phyloP scores from a whole-genome alignment of 23 red algal genomes.

The Cyanidioschyzon merolae region DNA sequence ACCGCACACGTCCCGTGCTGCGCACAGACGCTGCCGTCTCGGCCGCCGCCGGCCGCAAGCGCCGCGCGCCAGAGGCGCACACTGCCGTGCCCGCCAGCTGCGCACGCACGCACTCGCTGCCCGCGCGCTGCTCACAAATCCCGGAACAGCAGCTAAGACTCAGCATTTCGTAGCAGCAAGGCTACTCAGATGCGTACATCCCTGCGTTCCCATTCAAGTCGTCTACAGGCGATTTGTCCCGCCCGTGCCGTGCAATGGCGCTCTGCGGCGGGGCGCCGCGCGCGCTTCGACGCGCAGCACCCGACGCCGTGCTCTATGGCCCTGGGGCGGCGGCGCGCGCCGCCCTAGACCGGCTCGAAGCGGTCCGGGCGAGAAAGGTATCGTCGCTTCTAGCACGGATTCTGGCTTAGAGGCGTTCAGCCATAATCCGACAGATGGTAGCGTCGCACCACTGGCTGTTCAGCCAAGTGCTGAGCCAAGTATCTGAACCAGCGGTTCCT shows the following conservation, averaged over 20 bases:
- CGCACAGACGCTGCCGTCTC: no score
- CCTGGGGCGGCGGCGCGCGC: constrained; percentile 13
- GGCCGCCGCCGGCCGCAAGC: no score
- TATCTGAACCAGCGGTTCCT: constrained; percentile 37
- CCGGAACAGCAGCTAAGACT: constrained; percentile 12
- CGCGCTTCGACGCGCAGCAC: constrained; percentile 5
- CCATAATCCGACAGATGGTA: constrained; percentile 40
- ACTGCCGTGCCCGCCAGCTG: no score
- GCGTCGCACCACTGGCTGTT: constrained; percentile 31
- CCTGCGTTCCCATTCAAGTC: constrained; percentile 19
- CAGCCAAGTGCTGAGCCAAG: constrained; percentile 24
- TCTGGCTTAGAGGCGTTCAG: constrained; percentile 44
- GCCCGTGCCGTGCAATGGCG: constrained; percentile 2
- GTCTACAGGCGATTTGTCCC: constrained; percentile 17
- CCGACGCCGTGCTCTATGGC: constrained; percentile 11
- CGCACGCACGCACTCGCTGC: background rate
- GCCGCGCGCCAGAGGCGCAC: no score
- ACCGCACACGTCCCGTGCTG: no score
- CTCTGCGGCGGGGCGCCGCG: constrained; percentile 13
- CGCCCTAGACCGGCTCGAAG: constrained; percentile 9
- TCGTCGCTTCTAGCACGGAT: constrained; percentile 31
- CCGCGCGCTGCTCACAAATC: background rate
- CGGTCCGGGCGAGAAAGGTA: constrained; percentile 17
- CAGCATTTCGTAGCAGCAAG: constrained; percentile 17
- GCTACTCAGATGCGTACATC: constrained; percentile 21